These are phyloP conservation scores for Amanita rubescens DNA, from an alignment of 768 basidiomycete genomes.

Conservation along the genomic window DNA sequence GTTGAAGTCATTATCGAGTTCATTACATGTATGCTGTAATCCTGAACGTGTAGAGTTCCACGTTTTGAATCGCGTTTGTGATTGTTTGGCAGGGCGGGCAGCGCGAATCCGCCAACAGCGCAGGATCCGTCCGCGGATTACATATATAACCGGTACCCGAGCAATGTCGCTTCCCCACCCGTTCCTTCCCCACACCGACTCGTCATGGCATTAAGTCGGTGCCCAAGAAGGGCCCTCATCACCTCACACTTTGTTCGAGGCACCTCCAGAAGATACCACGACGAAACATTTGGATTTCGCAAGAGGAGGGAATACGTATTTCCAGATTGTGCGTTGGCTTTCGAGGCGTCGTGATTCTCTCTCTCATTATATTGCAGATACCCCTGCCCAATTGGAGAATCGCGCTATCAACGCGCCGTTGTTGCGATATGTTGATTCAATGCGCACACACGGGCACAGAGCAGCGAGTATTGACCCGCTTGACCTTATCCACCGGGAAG, in stretches of 20 bases:
- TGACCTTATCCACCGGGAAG: slow-evolving; percentile 80
- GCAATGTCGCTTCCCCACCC: too few relatives aligned
- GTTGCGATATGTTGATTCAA: slow-evolving; percentile 82
- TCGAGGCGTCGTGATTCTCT: too few relatives aligned
- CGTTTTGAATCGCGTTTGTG: too few relatives aligned
- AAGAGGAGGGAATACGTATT: slow-evolving; percentile 54
- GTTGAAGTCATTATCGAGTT: too few relatives aligned
- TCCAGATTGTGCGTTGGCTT: slow-evolving; percentile 57
- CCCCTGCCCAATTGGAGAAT: slow-evolving; percentile 55
- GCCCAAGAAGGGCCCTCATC: background rate
- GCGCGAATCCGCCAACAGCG: too few relatives aligned
- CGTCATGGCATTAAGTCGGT: too few relatives aligned
- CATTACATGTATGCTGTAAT: too few relatives aligned
- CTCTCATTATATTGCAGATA: slow-evolving; percentile 36
- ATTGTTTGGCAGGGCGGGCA: too few relatives aligned
- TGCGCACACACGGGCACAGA: slow-evolving; percentile 80
- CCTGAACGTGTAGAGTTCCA: too few relatives aligned
- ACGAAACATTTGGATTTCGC: slow-evolving; percentile 74
- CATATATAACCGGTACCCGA: too few relatives aligned
- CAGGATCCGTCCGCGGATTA: too few relatives aligned
- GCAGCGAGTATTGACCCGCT: slow-evolving; percentile 85
- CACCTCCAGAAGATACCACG: slow-evolving; percentile 46
- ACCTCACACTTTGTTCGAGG: background rate
- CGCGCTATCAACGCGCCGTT: slow-evolving; percentile 68
- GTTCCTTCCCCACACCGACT: too few relatives aligned